Evolutionary conservation across 1,284 basidiomycete genomes (phyloP).

Genomic region (Ganoderma lucidum): DNA sequence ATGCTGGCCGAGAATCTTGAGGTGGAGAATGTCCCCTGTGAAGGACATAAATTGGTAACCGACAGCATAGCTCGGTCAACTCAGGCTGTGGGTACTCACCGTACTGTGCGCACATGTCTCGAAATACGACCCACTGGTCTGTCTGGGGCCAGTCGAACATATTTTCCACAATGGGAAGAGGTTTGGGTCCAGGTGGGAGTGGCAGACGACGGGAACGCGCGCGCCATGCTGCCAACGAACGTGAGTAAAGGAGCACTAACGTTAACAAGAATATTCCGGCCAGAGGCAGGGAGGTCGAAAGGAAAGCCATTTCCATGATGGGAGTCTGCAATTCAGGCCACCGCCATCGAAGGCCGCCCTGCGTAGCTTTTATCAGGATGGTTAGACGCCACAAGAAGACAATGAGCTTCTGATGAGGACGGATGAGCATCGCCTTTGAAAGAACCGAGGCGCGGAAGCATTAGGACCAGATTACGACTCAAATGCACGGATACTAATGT

Average conservation of each 20-base stretch:
- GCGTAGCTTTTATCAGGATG: neutral
- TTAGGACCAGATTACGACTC: too few relatives aligned
- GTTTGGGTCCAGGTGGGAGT: conserved; percentile 9
- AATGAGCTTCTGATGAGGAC: too few relatives aligned
- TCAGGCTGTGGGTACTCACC: neutral
- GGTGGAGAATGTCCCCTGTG: conserved; percentile 6
- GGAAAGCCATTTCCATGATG: neutral
- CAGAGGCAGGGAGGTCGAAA: neutral
- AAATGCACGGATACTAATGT: too few relatives aligned
- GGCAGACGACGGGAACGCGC: conserved; percentile 9
- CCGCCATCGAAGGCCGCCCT: neutral
- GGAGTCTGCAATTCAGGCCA: neutral
- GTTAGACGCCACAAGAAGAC: too few relatives aligned
- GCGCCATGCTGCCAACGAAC: neutral
- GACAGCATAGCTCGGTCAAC: neutral
- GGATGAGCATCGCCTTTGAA: too few relatives aligned
- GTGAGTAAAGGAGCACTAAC: neutral
- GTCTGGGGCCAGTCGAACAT: conserved; percentile 9
- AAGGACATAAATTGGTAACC: neutral
- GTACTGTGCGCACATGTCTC: conserved; percentile 14
- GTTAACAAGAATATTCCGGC: neutral
- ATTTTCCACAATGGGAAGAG: conserved; percentile 10
- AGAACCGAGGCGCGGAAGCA: too few relatives aligned
- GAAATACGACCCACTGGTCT: conserved; percentile 3
- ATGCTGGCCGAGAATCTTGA: conserved; percentile 8